Evolutionary conservation across 176 grass and related monocot species (phyloP), one percentile per base, ranked within the genome.

Genomic region (Eleusine coracana): DNA sequence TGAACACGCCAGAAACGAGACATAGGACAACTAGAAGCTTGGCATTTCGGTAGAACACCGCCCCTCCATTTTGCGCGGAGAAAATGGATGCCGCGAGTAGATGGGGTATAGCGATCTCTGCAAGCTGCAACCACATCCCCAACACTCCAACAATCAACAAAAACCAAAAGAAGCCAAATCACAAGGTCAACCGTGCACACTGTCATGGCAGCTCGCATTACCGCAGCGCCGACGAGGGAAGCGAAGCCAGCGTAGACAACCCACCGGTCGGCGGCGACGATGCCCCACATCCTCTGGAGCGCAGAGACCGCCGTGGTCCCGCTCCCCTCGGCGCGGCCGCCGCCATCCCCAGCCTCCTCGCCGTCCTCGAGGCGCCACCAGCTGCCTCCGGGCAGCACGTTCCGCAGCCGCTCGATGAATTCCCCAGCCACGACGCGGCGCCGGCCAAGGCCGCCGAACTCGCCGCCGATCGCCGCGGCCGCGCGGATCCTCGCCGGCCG

Each of bases 71-170:
- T 84, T 98, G 93, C 44, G 93, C 93, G 2, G 96, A 92, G 85
- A 98, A 98, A 71, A 98, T 98, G 75, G 93, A 91, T 16, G 93
- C 96, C 0, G 96, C 91, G 6, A 98, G 90, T 52, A 98, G 94
- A 90, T 98, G 96, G 1, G 96, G 96, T 70, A 96, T 98, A 12
- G 92, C 92, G 52, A 98, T 95, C 87, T 98, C 96, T 17, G 96
- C 71, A 69, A 93, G 84, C 96, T 98, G 85, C 85, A 95, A 60
- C 34, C 67, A 77, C 45, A 61, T 56, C 63, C 66, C 62, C 62
- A 83, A 6, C 17, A 38, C n/a, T n/a, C 49, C 28, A 60, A 45
- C 49, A 39, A 87, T 49, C 87, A 87, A 72, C 73, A 34, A 54
- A 77, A 46, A 76, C 73, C 18, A 81, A 58, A 86, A 1, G 36